phyloP scores from a whole-genome alignment of 139 green algal species.

The Tetradesmus obliquus region DNA sequence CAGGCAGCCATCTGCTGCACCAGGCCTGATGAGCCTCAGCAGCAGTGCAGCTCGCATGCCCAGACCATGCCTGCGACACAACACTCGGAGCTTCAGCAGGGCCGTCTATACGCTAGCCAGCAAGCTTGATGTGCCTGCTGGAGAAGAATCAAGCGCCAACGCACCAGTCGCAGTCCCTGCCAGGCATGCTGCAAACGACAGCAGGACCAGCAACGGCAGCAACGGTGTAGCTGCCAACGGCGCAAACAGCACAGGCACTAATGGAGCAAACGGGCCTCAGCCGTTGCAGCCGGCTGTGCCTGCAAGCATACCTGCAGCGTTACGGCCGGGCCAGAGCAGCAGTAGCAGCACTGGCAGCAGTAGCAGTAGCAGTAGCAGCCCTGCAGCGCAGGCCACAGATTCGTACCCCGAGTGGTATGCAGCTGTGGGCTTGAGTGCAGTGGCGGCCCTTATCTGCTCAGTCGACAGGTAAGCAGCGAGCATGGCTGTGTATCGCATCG shows the following conservation, averaged over 20 bases:
- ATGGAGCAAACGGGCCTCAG: not conserved
- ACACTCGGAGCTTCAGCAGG: not conserved
- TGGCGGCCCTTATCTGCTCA: slow-evolving; percentile 72
- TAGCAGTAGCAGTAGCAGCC: not conserved
- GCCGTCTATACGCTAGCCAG: not conserved
- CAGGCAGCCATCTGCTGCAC: not conserved
- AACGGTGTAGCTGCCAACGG: not conserved
- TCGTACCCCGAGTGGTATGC: slow-evolving; percentile 14
- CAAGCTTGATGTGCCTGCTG: slow-evolving; percentile 1
- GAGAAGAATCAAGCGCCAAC: not conserved
- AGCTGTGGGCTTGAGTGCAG: slow-evolving; percentile 53
- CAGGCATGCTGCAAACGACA: not conserved
- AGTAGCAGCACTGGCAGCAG: slow-evolving; percentile 8
- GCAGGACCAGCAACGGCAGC: not conserved
- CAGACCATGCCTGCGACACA: not conserved
- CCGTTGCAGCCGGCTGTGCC: not conserved
- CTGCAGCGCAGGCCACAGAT: not conserved
- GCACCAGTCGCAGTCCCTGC: not conserved
- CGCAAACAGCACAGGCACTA: not conserved
- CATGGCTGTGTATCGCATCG: not conserved
- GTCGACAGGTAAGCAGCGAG: slow-evolving; percentile 61
- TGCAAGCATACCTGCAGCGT: not conserved
- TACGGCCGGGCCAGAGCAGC: not conserved
- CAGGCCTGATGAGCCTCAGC: not conserved
- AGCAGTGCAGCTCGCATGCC: not conserved